Percentiles rank a stretch among this genome's conserved stretches.
phyloP scores from a whole-genome alignment of 352 stramenopile species.

The Pythium oligandrum region DNA sequence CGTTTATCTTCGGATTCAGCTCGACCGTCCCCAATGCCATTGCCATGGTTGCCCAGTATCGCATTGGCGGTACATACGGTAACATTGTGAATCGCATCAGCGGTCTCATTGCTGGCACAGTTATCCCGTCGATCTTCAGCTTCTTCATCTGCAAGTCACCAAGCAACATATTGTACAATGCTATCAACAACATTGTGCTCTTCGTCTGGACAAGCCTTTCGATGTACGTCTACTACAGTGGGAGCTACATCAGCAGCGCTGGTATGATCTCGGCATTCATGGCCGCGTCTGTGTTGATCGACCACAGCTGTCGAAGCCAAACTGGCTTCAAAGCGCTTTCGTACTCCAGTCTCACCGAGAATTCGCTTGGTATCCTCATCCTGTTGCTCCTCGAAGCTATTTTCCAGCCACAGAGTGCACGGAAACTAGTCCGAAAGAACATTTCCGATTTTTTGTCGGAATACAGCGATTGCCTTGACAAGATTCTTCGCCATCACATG shows the following conservation, averaged over 20 bases:
- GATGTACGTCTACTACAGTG: constrained; percentile 73
- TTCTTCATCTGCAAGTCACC: constrained; percentile 65
- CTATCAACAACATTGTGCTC: constrained; percentile 55
- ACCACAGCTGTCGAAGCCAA: constrained; percentile 35
- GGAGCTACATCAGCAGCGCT: constrained; percentile 40
- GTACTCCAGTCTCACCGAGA: constrained; percentile 63
- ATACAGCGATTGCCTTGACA: constrained; percentile 35
- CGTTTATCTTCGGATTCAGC: constrained; percentile 72
- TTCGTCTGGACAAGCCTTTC: constrained; percentile 57
- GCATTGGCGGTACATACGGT: constrained; percentile 65
- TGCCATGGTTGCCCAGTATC: constrained; percentile 60
- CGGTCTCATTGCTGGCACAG: constrained; percentile 60
- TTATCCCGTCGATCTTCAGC: constrained; percentile 65
- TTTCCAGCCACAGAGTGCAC: constrained; percentile 46
- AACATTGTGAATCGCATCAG: constrained; percentile 63
- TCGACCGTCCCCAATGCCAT: constrained; percentile 61
- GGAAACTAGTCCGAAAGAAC: constrained; percentile 45
- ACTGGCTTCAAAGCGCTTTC: constrained; percentile 24
- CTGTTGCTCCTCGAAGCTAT: constrained; percentile 53
- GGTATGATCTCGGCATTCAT: constrained; percentile 71
- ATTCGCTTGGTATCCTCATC: constrained; percentile 62
- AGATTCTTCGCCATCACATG: constrained; percentile 53
- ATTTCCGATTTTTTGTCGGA: constrained; percentile 40
- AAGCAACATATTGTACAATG: constrained; percentile 38
- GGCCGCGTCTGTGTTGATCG: constrained; percentile 49